Evolutionary conservation across 306 rosid species (phyloP), one percentile per base, ranked within the genome.

Genomic region (Gillenia trifoliata): DNA sequence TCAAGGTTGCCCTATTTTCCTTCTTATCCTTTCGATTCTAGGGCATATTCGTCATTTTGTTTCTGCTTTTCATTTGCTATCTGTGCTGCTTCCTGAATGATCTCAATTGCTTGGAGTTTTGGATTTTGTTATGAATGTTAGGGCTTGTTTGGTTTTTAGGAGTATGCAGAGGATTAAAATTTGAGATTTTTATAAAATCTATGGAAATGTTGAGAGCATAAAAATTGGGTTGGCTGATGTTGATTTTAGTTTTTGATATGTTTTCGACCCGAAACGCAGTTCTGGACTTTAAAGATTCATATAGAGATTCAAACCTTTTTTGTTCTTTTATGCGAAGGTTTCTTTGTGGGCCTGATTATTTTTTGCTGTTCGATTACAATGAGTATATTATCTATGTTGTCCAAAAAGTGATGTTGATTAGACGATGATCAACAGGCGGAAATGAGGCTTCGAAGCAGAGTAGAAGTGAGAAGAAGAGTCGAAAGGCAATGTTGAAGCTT

Each of bases 381-480:
- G 54, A n/a, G 26, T 61, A 2, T 28, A n/a, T 63, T 74, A 6
- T 41, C 38, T 54, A 22, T 64, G 1, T 49, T 64, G 68, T 23
- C 23, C 36, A 36, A 74, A 13, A 43, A 49, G 68, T 54, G 1
- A 19, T 29, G 26, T 72, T 54, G 49, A 34, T 41, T 79, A 73
- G 71, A 69, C 40, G 67, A 38, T 68, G 77, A 54, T 55, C 71
- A 86, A 60, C 80, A 87, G 98, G 88, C 60, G 87, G 78, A 23
- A 49, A 78, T 62, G 99, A 89, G 68, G 85, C 90, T 65, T 92
- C 98, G 33, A 95, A 95, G 82, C 99, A 95, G 82, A 92, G 97
- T 92, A 83, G 98, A 82, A 95, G 98, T 16, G 99, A 95, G 85
- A 95, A 95, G 86, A 95, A 95, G 88, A 95, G 98, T 69, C 87